Evolutionary conservation across 202 grass and related monocot species (phyloP).

Genomic region (Zizania palustris): DNA sequence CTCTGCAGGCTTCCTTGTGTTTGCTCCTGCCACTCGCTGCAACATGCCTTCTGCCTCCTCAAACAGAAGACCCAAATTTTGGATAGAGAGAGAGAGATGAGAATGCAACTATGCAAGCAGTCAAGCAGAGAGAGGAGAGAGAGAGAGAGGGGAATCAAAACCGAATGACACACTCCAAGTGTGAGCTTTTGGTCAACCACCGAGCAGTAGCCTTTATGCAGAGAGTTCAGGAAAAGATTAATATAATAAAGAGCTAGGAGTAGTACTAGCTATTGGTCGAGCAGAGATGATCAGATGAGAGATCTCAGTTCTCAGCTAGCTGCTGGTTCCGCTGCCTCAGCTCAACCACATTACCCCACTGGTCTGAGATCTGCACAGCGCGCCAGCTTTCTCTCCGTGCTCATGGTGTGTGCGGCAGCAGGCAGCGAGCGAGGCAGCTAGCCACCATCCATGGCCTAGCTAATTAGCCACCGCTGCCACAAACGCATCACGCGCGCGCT

Average conservation of each 20-base stretch:
- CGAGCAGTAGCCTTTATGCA: background rate
- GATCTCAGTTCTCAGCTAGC: too few species aligned
- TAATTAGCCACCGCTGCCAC: background rate
- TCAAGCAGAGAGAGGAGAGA: background rate
- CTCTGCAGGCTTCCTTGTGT: constrained; percentile 1
- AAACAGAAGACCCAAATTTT: background rate
- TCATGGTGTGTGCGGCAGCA: background rate
- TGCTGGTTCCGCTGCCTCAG: background rate
- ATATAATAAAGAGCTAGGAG: background rate
- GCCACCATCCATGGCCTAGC: background rate
- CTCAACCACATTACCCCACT: background rate
- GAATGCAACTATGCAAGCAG: constrained; percentile 2
- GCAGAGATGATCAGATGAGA: background rate
- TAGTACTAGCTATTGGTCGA: background rate
- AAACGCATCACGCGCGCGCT: background rate
- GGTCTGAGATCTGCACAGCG: background rate
- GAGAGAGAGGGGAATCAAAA: background rate
- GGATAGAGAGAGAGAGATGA: constrained; percentile 34
- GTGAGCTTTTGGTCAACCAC: constrained; percentile 27
- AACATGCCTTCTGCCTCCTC: constrained; percentile 65
- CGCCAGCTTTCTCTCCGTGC: background rate
- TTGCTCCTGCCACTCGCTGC: constrained; percentile 40
- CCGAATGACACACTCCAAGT: constrained; percentile 6
- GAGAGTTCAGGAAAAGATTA: background rate
- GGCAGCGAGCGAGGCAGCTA: too few species aligned